phyloP scores from a whole-genome alignment of 345 rosid genomes.

The Citrus glauca region DNA sequence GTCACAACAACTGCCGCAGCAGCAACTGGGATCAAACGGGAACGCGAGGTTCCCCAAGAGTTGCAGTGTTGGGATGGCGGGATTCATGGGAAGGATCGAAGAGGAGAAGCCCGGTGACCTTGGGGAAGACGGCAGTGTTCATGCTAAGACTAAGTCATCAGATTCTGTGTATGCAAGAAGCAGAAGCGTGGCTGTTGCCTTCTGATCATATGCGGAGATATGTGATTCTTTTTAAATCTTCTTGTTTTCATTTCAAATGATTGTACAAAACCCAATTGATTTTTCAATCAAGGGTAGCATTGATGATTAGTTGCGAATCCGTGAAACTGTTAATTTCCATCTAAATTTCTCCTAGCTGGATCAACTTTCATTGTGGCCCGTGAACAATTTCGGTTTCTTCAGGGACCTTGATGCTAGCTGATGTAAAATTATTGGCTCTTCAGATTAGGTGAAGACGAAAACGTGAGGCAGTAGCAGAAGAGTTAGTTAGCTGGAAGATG shows the following conservation, averaged over 20 bases:
- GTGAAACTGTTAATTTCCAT: neutral
- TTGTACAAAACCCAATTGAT: neutral
- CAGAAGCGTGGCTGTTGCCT: conserved; percentile 37
- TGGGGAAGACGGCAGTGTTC: conserved; percentile 21
- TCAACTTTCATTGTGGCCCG: no score
- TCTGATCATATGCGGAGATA: conserved; percentile 4
- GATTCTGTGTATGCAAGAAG: conserved; percentile 34
- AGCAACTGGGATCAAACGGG: neutral
- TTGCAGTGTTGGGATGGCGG: conserved; percentile 48
- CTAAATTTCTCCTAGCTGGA: neutral
- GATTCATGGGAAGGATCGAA: conserved; percentile 56
- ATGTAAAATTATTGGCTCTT: no score
- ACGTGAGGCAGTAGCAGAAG: no score
- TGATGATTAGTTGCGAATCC: no score
- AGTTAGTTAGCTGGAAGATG: no score
- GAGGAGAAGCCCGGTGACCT: conserved; percentile 39
- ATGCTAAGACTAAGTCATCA: neutral
- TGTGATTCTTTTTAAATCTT: neutral
- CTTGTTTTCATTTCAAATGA: neutral
- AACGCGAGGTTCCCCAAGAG: conserved; percentile 40
- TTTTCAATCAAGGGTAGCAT: neutral
- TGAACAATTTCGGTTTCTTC: no score
- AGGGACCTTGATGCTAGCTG: no score
- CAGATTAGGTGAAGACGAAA: no score
- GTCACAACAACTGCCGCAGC: neutral